Base-by-base conservation (phyloP, 148 eudicot species). In the Simmondsia chinensis region DNA sequence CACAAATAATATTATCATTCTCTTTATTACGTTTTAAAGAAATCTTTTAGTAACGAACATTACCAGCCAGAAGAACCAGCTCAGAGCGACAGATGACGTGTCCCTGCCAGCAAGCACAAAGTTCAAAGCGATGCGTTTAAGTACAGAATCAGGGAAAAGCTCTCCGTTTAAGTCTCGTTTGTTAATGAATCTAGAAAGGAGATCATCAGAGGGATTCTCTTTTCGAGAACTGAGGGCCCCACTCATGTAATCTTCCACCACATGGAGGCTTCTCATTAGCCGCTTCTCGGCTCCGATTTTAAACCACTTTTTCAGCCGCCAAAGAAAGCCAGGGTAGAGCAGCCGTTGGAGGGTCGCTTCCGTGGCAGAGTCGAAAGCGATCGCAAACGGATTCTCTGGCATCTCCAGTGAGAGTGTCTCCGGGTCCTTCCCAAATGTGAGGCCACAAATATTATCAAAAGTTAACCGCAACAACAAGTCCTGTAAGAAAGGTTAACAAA, bases 1-100 rank as follows among this genome's bases (percentile, higher is more conserved):
- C n/a, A n/a, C n/a, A n/a, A n/a, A n/a, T n/a, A n/a, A n/a, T n/a
- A n/a, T n/a, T n/a, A n/a, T n/a, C n/a, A n/a, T n/a, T n/a, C n/a
- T n/a, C n/a, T n/a, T n/a, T n/a, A n/a, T n/a, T n/a, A n/a, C n/a
- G n/a, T n/a, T n/a, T n/a, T n/a, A n/a, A n/a, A n/a, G n/a, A n/a
- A n/a, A n/a, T n/a, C n/a, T n/a, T n/a, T n/a, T n/a, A n/a, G n/a
- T n/a, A n/a, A n/a, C n/a, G n/a, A n/a, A n/a, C n/a, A n/a, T n/a
- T n/a, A 87, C 81, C 1, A 80, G 73, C 85, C 85, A 87, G 37
- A 87, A 87, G 59, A 87, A 87, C 96, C 96, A 87, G 43, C 88
- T 83, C 7, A 83, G 63, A 7, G 94, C 94, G 4, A 83, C 94
- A 0, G 96, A 82, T 15, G 94, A 82, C 4, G 96, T 82, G 70